These are phyloP conservation scores for Arthrobotrys musiformis DNA, from an alignment of 2,329 filamentous ascomycete genomes.

Conservation along the genomic window DNA sequence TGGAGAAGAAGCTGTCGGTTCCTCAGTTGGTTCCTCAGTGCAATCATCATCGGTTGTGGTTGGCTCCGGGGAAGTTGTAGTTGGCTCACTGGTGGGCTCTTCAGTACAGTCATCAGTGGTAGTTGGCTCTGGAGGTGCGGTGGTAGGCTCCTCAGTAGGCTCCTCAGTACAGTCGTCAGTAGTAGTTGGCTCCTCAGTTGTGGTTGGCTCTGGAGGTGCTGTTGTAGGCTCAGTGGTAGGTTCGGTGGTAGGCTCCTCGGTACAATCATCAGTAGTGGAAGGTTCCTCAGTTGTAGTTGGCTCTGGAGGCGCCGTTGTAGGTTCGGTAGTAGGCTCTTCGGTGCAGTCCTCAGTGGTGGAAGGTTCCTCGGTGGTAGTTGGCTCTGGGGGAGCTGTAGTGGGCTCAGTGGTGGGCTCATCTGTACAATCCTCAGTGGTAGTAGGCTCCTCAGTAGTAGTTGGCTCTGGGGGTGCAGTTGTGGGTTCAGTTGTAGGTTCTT, in stretches of 20 bases:
- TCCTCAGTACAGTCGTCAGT: conserved; percentile 42
- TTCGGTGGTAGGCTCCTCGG: conserved; percentile 32
- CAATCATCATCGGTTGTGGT: conserved; percentile 39
- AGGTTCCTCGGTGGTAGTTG: conserved; percentile 15
- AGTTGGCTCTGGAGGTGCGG: conserved; percentile 3
- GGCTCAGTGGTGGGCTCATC: conserved; percentile 34
- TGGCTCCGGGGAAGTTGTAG: conserved; percentile 9
- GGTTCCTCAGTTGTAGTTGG: not conserved
- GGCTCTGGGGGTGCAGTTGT: conserved; percentile 23
- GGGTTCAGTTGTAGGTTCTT: conserved; percentile 32
- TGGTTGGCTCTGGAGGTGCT: conserved; percentile 23
- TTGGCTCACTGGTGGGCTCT: conserved; percentile 20
- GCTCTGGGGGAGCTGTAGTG: conserved; percentile 10
- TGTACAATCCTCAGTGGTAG: conserved; percentile 34
- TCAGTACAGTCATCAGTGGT: conserved; percentile 48
- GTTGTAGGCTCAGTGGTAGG: conserved; percentile 21
- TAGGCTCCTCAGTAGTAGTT: conserved; percentile 14
- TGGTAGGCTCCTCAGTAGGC: conserved; percentile 19
- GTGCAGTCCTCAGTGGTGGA: not conserved
- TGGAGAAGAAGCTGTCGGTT: conserved; percentile 12
- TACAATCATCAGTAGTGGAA: conserved; percentile 36
- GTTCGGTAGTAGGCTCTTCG: not conserved
- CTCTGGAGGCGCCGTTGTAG: not conserved
- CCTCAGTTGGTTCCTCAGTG: conserved; percentile 28
- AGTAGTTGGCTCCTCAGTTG: conserved; percentile 11